Evolutionary conservation across 2,329 filamentous ascomycete genomes (phyloP), one percentile per base, ranked within the genome.

Genomic region (Whalleya microplaca): DNA sequence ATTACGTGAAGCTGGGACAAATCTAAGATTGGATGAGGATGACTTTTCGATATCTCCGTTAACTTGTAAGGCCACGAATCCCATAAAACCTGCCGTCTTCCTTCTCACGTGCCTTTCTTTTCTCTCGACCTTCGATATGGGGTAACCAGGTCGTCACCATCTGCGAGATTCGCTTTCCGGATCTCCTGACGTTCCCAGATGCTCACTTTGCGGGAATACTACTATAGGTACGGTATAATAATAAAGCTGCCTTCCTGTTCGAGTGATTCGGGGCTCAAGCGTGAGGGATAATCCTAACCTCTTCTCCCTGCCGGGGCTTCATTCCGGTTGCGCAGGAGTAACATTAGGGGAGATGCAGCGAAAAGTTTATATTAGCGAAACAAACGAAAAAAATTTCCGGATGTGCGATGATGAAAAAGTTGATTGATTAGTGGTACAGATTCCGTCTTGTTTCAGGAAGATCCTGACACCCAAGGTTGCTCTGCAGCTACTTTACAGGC

Each of bases 1-100:
- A 40, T 54, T 55, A 54, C 55, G 55, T 16, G 46, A 41, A 48
- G 42, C 51, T 44, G 48, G 29, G 54, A 54, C 29, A 23, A 3
- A 45, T 19, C 37, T 54, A 55, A 62, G 53, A 57, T 50, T 54
- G 10, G 9, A 3, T 37, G 14, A 27, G 4, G 10, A 37, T 7
- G 10, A 37, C n/a, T n/a, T n/a, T n/a, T n/a, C n/a, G n/a, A n/a
- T n/a, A n/a, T n/a, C n/a, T n/a, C n/a, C n/a, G n/a, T n/a, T n/a
- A n/a, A n/a, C n/a, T n/a, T n/a, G n/a, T n/a, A n/a, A n/a, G n/a
- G n/a, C n/a, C n/a, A n/a, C n/a, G n/a, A n/a, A n/a, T n/a, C n/a
- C n/a, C n/a, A n/a, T n/a, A n/a, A n/a, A n/a, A n/a, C n/a, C n/a
- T n/a, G n/a, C n/a, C n/a, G n/a, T 37, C 23, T 27, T 37, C 14